Conservation (phyloP, 768 basidiomycete species). For the Coprinopsis strossmayeri region DNA sequence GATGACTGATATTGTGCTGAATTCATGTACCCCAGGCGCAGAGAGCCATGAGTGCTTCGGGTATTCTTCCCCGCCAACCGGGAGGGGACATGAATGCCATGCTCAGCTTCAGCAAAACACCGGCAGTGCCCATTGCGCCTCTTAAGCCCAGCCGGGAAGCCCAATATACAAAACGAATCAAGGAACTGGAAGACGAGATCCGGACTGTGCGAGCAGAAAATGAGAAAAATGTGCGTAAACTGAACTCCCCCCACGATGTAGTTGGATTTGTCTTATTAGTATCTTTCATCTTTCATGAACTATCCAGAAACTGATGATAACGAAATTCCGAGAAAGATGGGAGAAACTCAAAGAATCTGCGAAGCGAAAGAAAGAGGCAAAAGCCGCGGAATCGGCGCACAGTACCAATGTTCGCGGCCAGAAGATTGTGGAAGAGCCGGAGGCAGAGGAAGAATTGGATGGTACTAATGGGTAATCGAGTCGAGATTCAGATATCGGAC, state of each 20-base stretch:
- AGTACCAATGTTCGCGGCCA: constrained; percentile 35
- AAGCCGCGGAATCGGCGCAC: constrained; percentile 37
- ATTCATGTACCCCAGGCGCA: constrained; percentile 50
- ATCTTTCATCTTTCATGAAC: not conserved
- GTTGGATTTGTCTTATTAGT: too few relatives aligned
- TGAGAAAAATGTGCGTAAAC: constrained; percentile 76
- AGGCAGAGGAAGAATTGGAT: constrained; percentile 44
- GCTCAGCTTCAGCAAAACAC: constrained; percentile 48
- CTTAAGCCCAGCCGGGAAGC: constrained; percentile 48
- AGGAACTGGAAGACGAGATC: constrained; percentile 80
- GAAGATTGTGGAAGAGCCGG: constrained; percentile 73
- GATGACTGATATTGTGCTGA: not conserved
- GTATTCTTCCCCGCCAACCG: constrained; percentile 39
- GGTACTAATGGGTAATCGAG: constrained; percentile 17
- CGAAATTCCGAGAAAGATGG: constrained; percentile 81
- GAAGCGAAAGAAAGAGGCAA: constrained; percentile 78
- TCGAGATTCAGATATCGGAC: not conserved
- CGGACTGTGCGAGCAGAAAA: constrained; percentile 60
- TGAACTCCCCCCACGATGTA: too few relatives aligned
- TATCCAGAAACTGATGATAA: constrained; percentile 71
- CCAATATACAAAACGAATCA: constrained; percentile 54
- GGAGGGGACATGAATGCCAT: constrained; percentile 50
- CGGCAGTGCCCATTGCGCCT: constrained; percentile 43
- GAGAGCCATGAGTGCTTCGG: constrained; percentile 68
- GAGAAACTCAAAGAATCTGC: constrained; percentile 86